Base-by-base conservation (phyloP, 2,329 filamentous ascomycete species). In the Aspergillus sp. region DNA sequence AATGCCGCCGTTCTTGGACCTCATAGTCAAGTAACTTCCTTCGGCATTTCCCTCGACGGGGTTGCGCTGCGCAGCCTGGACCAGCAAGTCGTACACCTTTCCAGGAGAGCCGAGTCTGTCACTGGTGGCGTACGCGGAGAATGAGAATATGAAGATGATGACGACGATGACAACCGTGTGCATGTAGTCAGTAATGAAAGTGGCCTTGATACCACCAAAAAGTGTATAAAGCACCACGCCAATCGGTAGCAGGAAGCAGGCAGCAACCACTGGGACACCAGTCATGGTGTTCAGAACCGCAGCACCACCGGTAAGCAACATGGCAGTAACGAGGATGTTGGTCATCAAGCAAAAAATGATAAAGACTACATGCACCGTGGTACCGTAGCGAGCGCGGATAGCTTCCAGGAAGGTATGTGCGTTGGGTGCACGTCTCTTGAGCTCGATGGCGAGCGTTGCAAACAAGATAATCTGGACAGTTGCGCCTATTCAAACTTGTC, bases 401-500 rank as follows among this genome's bases (percentile, higher is more conserved):
- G 90, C 89, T 77, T 96, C 91, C 9, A 96, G 84, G 73, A 91
- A 93, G 0, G 84, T 87, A 63, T 96, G 92, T 0, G 91, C 92
- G 69, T 96, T 96, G 0, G 92, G 92, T 0, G 91, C 90, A 56
- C 90, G 86, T 64, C 90, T 82, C 79, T 96, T 97, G 52, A 96
- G 77, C 73, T 96, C 91, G 65, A 96, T 96, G 31, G 92, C 92
- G 27, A 96, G 82, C 0, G 91, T 96, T 1, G 93, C 91, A 67
- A 97, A 96, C 1, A 97, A 81, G 27, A 96, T 82, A 66, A 97
- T 93, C 71, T 96, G 91, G 6, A 95, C 90, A 0, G 89, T 92
- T 11, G 90, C 91, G n/a, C 88, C 72, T 74, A 45, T 56, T 48
- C 35, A 14, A 31, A 35, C 19, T 7, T 31, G 40, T 27, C 31